A percentile compares a stretch with the other conserved stretches of the same genome.
These are phyloP conservation scores for Cladosporium phlei DNA, from an alignment of 2,329 filamentous ascomycete genomes.

Conservation along the genomic window DNA sequence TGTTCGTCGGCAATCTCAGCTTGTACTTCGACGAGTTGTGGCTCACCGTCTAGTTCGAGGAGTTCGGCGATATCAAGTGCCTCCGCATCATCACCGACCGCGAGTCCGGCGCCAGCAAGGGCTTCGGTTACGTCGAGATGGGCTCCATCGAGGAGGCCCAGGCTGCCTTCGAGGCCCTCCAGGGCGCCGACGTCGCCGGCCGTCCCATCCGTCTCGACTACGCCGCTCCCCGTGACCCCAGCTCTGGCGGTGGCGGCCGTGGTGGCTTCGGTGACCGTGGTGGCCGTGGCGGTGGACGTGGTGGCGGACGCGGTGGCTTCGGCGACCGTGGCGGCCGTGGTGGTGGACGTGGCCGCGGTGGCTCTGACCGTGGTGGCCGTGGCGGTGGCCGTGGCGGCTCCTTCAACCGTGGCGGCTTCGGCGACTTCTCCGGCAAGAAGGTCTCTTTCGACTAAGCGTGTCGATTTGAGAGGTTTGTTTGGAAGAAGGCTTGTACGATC, in stretches of 20 bases:
- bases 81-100: too few species aligned
- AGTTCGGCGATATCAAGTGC: too few species aligned
- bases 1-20: too few species aligned
- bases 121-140: too few species aligned
- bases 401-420: conserved; percentile 53
- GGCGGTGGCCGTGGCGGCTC: conserved; percentile 46
- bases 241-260: conserved; percentile 41
- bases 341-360: conserved; percentile 49
- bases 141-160: conserved; percentile 76
- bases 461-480: not conserved
- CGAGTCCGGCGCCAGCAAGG: too few species aligned
- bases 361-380: conserved; percentile 46
- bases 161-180: conserved; percentile 63
- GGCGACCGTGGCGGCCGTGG: conserved; percentile 50
- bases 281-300: conserved; percentile 35
- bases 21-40: too few species aligned
- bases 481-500: not conserved
- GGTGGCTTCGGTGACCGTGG: conserved; percentile 39
- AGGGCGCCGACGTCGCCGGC: conserved; percentile 66
- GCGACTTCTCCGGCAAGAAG: conserved; percentile 75
- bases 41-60: too few species aligned
- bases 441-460: conserved; percentile 53
- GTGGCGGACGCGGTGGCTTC: conserved; percentile 36
- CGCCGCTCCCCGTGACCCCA: conserved; percentile 58
- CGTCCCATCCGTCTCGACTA: conserved; percentile 80